Evolutionary conservation across 352 stramenopile species (phyloP).

Genomic region (Phytophthora idaei): DNA sequence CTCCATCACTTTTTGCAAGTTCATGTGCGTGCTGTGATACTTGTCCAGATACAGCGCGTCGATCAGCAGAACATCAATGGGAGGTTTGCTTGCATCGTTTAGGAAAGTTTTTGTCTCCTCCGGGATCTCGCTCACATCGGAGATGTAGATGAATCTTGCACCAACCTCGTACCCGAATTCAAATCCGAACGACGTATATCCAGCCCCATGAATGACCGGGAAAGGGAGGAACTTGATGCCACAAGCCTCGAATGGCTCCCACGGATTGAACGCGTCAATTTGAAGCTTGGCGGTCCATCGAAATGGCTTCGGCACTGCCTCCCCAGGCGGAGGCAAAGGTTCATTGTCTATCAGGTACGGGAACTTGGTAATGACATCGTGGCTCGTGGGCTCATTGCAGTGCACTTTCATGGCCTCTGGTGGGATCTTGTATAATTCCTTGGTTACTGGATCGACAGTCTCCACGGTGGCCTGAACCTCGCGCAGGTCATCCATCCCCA

Average conservation of each 20-base stretch:
- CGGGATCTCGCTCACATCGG: constrained; percentile 83
- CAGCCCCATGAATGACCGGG: constrained; percentile 79
- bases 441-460: constrained; percentile 57
- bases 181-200: constrained; percentile 82
- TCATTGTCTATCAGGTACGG: constrained; percentile 74
- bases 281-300: constrained; percentile 84
- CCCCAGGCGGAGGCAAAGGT: constrained; percentile 1
- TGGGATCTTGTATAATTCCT: constrained; percentile 65
- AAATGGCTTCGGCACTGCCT: constrained; percentile 46
- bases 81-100: constrained; percentile 50
- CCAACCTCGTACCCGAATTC: constrained; percentile 78
- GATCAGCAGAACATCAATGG: constrained; percentile 85
- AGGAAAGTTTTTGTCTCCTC: constrained; percentile 62
- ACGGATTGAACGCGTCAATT: constrained; percentile 62
- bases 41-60: constrained; percentile 81
- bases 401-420: constrained; percentile 63
- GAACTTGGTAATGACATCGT: constrained; percentile 74
- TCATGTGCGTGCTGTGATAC: constrained; percentile 89
- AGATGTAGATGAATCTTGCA: constrained; percentile 87
- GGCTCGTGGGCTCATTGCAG: constrained; percentile 60
- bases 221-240: constrained; percentile 66
- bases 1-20: constrained; percentile 66
- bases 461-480: constrained; percentile 74
- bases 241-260: constrained; percentile 55
- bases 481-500: constrained; percentile 87